A percentile compares a stretch with the other conserved stretches of the same genome.
phyloP scores from a whole-genome alignment of 192 early-diverging fungal genomes.

The Coemansia sp. region DNA sequence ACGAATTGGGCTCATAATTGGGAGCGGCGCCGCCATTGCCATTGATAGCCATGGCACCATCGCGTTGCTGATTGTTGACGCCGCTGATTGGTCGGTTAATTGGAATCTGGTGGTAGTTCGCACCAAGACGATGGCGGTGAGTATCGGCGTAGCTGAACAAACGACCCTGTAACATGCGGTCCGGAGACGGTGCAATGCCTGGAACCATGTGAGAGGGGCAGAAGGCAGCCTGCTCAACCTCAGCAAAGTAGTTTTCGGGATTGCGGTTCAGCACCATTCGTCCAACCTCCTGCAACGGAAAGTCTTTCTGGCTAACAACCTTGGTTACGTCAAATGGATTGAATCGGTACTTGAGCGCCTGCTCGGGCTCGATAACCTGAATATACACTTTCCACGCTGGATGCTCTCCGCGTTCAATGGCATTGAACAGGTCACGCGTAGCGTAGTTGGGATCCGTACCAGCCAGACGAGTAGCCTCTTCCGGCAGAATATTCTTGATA shows the following conservation, averaged over 20 bases:
- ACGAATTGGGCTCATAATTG: constrained; percentile 75
- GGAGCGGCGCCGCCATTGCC: constrained; percentile 60
- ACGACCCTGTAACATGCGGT: constrained; percentile 83
- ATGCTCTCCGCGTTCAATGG: constrained; percentile 66
- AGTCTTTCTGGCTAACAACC: constrained; percentile 75
- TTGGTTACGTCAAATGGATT: constrained; percentile 85
- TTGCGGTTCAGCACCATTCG: constrained; percentile 77
- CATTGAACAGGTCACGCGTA: constrained; percentile 73
- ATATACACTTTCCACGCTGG: constrained; percentile 73
- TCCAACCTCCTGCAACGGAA: constrained; percentile 73
- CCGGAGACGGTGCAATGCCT: constrained; percentile 75
- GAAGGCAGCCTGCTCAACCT: constrained; percentile 83
- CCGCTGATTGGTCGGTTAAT: constrained; percentile 72
- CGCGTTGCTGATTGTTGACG: constrained; percentile 73
- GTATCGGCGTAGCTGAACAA: constrained; percentile 84
- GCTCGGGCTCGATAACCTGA: constrained; percentile 72
- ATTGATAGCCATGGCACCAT: constrained; percentile 65
- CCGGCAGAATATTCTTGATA: constrained; percentile 66
- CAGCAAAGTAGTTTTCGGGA: constrained; percentile 84
- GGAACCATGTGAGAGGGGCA: constrained; percentile 75
- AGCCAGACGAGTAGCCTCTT: constrained; percentile 61
- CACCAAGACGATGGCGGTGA: constrained; percentile 79
- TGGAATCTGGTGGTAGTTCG: constrained; percentile 79
- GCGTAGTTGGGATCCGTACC: constrained; percentile 71
- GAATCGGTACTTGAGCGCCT: constrained; percentile 70